These are phyloP conservation scores for Albophoma yamanashiensis DNA, from an alignment of 2,329 filamentous ascomycete genomes.

Conservation along the genomic window DNA sequence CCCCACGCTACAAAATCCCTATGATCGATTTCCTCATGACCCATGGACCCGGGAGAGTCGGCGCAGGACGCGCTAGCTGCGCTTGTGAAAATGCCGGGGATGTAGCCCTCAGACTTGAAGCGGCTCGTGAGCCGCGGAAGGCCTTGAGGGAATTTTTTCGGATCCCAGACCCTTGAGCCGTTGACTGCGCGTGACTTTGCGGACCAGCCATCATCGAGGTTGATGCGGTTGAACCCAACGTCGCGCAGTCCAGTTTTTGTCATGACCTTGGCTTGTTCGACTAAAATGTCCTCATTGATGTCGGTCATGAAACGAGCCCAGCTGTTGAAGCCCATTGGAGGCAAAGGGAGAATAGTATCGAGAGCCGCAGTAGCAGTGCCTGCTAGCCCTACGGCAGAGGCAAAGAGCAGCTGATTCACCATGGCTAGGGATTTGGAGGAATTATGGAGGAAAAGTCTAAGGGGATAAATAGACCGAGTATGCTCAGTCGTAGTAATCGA, in stretches of 20 bases:
- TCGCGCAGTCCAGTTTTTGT: slow-evolving; percentile 25
- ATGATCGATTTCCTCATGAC: slow-evolving; percentile 29
- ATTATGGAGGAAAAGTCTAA: no score
- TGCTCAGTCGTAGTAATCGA: no score
- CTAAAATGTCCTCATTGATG: slow-evolving; percentile 36
- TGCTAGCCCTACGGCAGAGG: background rate
- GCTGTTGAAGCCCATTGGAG: slow-evolving; percentile 42
- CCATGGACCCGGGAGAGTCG: slow-evolving; percentile 28
- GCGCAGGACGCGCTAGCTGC: slow-evolving; percentile 32
- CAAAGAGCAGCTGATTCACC: background rate
- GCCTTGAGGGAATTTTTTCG: slow-evolving; percentile 28
- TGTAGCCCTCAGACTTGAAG: slow-evolving; percentile 25
- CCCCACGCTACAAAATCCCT: slow-evolving; percentile 25
- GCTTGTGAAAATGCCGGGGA: slow-evolving; percentile 35
- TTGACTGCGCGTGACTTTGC: slow-evolving; percentile 20
- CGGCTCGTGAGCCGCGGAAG: slow-evolving; percentile 28
- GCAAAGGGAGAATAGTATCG: slow-evolving; percentile 8
- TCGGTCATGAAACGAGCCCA: slow-evolving; percentile 37
- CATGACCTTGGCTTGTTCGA: slow-evolving; percentile 35
- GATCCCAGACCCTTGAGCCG: slow-evolving; percentile 29
- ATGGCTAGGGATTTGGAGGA: background rate
- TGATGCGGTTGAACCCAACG: slow-evolving; percentile 22
- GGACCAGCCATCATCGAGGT: slow-evolving; percentile 36
- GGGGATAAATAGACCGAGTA: no score
- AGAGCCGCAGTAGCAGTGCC: background rate